A percentile compares a stretch with the other conserved stretches of the same genome.
Conservation (phyloP, 2,329 filamentous ascomycete genomes). For the Eurotiales sp. region DNA sequence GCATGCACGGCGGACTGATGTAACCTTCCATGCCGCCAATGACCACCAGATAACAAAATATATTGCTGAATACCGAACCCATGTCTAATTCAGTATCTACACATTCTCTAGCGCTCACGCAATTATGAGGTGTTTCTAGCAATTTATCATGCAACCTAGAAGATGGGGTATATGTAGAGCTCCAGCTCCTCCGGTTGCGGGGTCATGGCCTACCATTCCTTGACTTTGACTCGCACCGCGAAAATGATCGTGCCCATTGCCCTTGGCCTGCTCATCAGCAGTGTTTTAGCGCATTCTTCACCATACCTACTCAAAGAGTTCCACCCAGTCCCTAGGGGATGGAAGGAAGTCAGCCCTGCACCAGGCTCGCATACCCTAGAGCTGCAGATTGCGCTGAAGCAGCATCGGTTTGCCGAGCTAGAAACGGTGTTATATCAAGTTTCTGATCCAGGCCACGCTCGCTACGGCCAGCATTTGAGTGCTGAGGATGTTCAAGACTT, state of each 20-base stretch:
- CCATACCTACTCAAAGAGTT: neutral
- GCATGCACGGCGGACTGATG: neutral
- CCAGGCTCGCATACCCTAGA: conserved; percentile 2
- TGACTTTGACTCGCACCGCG: neutral
- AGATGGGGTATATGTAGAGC: neutral
- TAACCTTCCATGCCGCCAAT: neutral
- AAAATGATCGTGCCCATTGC: neutral
- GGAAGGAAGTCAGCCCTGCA: conserved; percentile 6
- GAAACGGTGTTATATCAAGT: neutral
- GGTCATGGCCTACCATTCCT: neutral
- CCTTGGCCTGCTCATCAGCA: neutral
- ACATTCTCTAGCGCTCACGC: too few species aligned
- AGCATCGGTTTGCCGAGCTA: neutral
- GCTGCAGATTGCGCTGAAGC: conserved; percentile 4
- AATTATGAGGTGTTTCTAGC: neutral
- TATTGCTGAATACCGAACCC: neutral
- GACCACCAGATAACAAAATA: neutral
- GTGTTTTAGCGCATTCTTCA: neutral
- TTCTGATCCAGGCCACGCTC: conserved; percentile 5
- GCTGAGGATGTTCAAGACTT: conserved; percentile 7
- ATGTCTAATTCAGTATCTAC: neutral
- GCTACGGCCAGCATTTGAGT: conserved; percentile 6
- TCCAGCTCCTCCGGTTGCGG: too few species aligned
- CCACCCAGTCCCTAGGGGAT: conserved; percentile 9
- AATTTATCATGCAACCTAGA: neutral